phyloP scores from a whole-genome alignment of 2,329 filamentous ascomycete species.

The Ascochyta clinopodiicola region DNA sequence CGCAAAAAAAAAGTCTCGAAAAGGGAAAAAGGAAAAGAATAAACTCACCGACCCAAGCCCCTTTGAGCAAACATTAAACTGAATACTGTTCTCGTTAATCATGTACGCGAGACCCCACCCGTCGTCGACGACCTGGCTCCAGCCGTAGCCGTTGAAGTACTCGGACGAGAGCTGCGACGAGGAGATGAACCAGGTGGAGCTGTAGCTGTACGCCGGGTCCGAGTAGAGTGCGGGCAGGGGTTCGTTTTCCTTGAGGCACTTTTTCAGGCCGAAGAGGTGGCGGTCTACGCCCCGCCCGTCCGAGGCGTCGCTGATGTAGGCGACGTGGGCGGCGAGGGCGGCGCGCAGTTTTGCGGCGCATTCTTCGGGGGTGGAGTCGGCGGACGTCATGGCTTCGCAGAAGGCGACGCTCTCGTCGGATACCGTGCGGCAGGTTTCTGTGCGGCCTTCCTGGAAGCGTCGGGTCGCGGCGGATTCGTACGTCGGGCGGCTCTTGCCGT shows the following conservation, averaged over 20 bases:
- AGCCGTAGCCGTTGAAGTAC: conserved; percentile 99
- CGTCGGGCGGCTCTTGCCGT: conserved; percentile 94
- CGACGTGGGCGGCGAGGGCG: conserved; percentile 80
- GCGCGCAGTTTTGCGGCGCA: conserved; percentile 79
- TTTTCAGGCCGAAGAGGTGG: conserved; percentile 97
- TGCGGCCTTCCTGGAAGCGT: conserved; percentile 94
- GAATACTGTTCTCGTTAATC: conserved; percentile 99
- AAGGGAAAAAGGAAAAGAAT: not conserved
- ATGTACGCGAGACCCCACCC: conserved; percentile 99
- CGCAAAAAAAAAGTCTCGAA: not conserved
- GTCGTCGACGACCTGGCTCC: conserved; percentile 95
- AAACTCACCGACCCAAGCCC: conserved; percentile 71
- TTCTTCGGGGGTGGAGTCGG: conserved; percentile 66
- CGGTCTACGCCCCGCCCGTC: conserved; percentile 95
- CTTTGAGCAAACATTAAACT: conserved; percentile 98
- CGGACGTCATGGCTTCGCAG: conserved; percentile 84
- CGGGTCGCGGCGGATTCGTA: conserved; percentile 96
- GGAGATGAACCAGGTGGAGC: conserved; percentile 85
- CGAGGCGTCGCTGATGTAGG: conserved; percentile 88
- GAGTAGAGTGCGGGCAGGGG: conserved; percentile 82
- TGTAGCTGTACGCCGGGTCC: conserved; percentile 86
- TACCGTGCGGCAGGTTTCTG: conserved; percentile 92
- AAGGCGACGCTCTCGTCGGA: conserved; percentile 91
- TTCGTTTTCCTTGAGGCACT: conserved; percentile 80
- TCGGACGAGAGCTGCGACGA: conserved; percentile 91